Evolutionary conservation across 345 rosid species (phyloP), one percentile per base, ranked within the genome.

Genomic region (Atalantia buxifolia): DNA sequence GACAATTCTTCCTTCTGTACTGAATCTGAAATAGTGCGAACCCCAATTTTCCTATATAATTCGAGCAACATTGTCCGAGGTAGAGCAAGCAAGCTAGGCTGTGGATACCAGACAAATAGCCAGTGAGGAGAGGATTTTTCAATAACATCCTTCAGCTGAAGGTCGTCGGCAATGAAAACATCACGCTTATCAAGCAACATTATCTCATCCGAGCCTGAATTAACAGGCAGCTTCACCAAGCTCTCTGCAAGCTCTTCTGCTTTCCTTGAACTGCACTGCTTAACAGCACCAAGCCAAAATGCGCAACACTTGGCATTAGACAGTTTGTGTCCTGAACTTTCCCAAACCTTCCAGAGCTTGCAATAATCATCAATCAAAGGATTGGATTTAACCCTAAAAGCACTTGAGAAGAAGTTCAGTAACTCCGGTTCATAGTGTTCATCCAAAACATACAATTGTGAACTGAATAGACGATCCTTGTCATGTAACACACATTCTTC

Each of bases 31-130:
- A 93, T 81, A 69, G 66, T 78, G 59, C 86, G 90, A 75, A 92
- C 93, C 31, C 97, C 97, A 4, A 92, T 76, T 18, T 79, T 88
- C 28, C 67, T 70, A 80, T 88, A 93, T 1, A 89, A 27, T 50
- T 89, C 88, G 33, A 88, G 66, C 82, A 93, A 80, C 71, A 69
- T 73, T 2, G 82, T 79, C 19, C 79, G 86, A 31, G 90, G 79
- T 72, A 92, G 69, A 27, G 73, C 77, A 30, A 85, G 83, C 64
- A 63, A 36, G 81, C 89, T 89, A 68, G 85, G 84, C 81, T 85
- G 82, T 78, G 98, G 97, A 82, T 74, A 88, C 98, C 98, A 94
- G 12, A 87, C 92, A 76, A 94, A 94, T 62, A 89, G 66, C 3
- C 84, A 80, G 16, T 6, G 77, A 79, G 85, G 63, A 22, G 85